Conservation (phyloP, 208 protist species). For the Zelonia costaricensis region DNA sequence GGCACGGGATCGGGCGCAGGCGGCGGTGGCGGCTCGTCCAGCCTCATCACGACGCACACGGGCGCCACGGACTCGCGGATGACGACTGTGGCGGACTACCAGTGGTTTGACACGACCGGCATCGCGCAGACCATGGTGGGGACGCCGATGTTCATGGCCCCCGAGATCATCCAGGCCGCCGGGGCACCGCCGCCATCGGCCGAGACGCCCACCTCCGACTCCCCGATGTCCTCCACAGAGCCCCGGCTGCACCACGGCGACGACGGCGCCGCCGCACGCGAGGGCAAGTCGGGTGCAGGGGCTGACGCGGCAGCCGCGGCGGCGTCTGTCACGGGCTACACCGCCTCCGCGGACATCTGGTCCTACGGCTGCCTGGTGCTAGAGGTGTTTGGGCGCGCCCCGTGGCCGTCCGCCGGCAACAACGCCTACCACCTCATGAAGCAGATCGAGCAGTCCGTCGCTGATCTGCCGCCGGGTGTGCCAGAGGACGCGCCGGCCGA, state of each 20-base stretch:
- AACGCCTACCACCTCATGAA: conserved; percentile 72
- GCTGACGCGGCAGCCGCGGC: conserved; percentile 5
- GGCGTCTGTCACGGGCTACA: too few relatives aligned
- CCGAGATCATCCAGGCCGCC: conserved; percentile 64
- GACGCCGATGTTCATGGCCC: conserved; percentile 88
- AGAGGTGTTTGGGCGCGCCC: conserved; percentile 73
- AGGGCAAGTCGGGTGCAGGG: not conserved
- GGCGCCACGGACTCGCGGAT: conserved; percentile 22
- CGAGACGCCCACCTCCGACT: conserved; percentile 4
- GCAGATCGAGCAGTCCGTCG: conserved; percentile 59
- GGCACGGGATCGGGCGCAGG: too few relatives aligned
- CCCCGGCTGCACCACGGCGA: not conserved
- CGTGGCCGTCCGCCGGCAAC: conserved; percentile 46
- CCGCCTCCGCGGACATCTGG: conserved; percentile 80
- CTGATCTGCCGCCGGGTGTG: conserved; percentile 67
- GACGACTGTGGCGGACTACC: conserved; percentile 24
- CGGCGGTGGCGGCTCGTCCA: conserved; percentile 18
- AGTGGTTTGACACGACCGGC: conserved; percentile 31
- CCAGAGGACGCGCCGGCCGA: conserved; percentile 40
- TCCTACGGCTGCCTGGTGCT: conserved; percentile 83
- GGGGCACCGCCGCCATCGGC: conserved; percentile 1
- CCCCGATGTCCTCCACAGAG: not conserved
- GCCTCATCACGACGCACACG: conserved; percentile 16
- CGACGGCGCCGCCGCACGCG: not conserved
- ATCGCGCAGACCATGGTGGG: conserved; percentile 81